Evolutionary conservation across 257 asterid genomes (phyloP).

Genomic region (Nicotiana benthamiana): DNA sequence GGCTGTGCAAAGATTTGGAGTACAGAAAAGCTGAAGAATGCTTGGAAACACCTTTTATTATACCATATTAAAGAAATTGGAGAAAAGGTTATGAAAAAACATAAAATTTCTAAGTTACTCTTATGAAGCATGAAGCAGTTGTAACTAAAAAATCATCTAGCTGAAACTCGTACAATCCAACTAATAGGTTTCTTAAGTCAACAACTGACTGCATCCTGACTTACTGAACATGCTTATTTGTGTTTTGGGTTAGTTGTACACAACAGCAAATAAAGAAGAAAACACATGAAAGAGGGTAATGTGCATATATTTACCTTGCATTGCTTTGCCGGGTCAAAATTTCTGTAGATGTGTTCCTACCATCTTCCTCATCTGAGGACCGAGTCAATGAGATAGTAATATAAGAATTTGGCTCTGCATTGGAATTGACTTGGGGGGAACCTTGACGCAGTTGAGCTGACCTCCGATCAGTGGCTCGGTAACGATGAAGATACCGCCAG

Average conservation of each 20-base stretch:
- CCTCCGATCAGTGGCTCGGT: constrained; percentile 16
- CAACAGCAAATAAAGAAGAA: background rate
- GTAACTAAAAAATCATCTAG: background rate
- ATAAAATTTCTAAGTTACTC: background rate
- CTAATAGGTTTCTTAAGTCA: background rate
- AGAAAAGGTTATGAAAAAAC: background rate
- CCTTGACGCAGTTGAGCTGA: constrained; percentile 25
- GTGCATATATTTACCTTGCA: constrained; percentile 22
- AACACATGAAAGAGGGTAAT: background rate
- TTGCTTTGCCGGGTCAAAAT: constrained; percentile 22
- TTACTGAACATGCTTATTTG: background rate
- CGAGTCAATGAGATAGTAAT: constrained; percentile 34
- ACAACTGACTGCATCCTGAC: background rate
- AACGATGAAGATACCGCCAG: constrained; percentile 37
- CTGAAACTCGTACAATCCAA: background rate
- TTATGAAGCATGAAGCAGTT: background rate
- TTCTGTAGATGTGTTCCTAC: constrained; percentile 14
- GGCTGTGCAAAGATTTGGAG: background rate
- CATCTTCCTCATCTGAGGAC: constrained; percentile 33
- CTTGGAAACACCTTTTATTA: background rate
- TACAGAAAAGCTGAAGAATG: background rate
- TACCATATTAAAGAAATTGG: background rate
- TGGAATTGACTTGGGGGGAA: constrained; percentile 21
- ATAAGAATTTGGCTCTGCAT: constrained; percentile 31
- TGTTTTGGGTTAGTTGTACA: background rate